Evolutionary conservation across 306 rosid species (phyloP), one percentile per base, ranked within the genome.

Genomic region (Begonia fuchsioides): DNA sequence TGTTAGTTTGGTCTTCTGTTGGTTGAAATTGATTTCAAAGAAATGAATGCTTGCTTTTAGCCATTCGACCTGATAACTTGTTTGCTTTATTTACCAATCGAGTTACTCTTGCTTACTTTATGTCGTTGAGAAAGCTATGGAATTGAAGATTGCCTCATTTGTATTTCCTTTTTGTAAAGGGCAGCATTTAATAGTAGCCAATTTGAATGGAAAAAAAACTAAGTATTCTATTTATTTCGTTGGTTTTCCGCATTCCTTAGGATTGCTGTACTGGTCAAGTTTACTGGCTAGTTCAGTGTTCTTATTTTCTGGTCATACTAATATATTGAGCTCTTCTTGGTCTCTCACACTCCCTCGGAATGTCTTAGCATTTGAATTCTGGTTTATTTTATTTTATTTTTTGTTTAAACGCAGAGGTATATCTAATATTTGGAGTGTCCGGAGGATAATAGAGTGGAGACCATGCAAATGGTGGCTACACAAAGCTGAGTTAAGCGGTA

Each of bases 381-480:
- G 60, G 32, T 55, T 32, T 18, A 26, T 44, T 20, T 13, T 26
- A n/a, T n/a, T n/a, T n/a, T n/a, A n/a, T 38, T 3, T 57, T 9
- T 47, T 62, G 64, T 60, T 15, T 38, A 58, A 15, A 43, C 55
- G 74, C 68, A 90, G 98, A 53, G 68, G 64, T 38, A 63, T 63
- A 54, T 55, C 41, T 52, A 87, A 67, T 45, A 73, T 85, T 71
- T 81, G 98, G 98, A 75, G 80, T 71, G 77, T 90, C 15, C 60
- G 65, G 64, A 82, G 94, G 71, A 59, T 63, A 48, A 66, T 70
- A 43, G 92, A 81, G 49, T 90, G 98, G 98, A 79, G 79, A 32
- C 87, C 93, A 67, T 90, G 98, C 86, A 63, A 71, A 44, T 90
- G 94, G 98, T 90, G 95, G 98, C 70, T 70, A 10, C 79, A 75